Conservation (phyloP, 768 basidiomycete genomes). For the Leucocoprinus birnbaumii region DNA sequence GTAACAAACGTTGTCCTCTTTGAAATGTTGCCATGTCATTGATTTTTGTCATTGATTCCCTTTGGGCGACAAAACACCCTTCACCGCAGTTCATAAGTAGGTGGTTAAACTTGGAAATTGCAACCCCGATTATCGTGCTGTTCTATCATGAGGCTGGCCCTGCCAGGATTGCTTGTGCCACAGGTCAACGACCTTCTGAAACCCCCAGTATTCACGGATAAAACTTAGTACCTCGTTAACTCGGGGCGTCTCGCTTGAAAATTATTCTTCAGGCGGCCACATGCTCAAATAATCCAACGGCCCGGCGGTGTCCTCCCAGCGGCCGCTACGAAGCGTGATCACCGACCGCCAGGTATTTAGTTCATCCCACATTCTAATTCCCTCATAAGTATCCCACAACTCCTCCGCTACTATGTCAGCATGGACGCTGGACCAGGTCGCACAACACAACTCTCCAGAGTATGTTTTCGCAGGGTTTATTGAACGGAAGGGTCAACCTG, state of each 20-base stretch:
- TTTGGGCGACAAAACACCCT: not conserved
- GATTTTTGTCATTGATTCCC: not conserved
- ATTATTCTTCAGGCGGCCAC: not conserved
- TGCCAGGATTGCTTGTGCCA: no score
- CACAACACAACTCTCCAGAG: conserved; percentile 54
- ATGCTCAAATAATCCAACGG: not conserved
- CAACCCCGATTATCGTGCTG: not conserved
- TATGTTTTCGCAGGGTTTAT: conserved; percentile 23
- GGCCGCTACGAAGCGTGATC: conserved; percentile 6
- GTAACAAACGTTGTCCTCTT: not conserved
- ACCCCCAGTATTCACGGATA: not conserved
- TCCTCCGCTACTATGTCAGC: conserved; percentile 33
- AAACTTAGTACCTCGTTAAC: not conserved
- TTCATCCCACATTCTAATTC: not conserved
- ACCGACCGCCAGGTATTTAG: not conserved
- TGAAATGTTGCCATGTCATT: not conserved
- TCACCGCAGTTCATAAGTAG: not conserved
- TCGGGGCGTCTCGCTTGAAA: not conserved
- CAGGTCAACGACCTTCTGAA: not conserved
- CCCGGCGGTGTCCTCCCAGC: not conserved
- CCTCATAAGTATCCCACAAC: conserved; percentile 4
- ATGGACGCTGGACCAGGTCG: conserved; percentile 54
- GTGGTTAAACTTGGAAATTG: not conserved
- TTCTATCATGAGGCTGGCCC: no score
- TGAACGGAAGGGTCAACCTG: conserved; percentile 1